phyloP scores from a whole-genome alignment of 805 yeast genomes.

The Aciculoconidium aculeatum region DNA sequence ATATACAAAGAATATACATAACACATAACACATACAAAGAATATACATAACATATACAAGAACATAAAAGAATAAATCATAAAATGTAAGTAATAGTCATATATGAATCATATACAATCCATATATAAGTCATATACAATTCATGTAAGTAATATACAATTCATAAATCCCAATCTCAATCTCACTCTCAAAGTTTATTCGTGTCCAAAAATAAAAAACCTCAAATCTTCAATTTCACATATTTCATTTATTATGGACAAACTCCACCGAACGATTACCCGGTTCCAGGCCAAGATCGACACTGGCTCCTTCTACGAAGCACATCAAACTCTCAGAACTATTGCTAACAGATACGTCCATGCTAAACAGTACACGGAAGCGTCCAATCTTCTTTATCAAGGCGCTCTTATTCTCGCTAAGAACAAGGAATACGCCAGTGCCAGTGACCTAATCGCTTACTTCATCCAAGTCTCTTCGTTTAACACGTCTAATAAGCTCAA shows the following conservation, averaged over 20 bases:
- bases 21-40: no score
- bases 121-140: no score
- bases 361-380: constrained; percentile 65
- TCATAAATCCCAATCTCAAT: no score
- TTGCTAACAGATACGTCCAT: constrained; percentile 77
- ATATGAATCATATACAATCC: no score
- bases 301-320: constrained; percentile 87
- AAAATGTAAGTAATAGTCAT: no score
- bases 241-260: constrained; percentile 28
- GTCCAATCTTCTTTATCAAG: constrained; percentile 63
- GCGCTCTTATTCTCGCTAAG: constrained; percentile 60
- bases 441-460: constrained; percentile 65
- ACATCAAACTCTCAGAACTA: constrained; percentile 88
- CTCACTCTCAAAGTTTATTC: no score
- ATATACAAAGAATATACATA: no score
- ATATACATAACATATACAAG: no score
- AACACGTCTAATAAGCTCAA: constrained; percentile 38
- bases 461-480: constrained; percentile 60
- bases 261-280: constrained; percentile 51
- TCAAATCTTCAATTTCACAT: not conserved
- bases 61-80: no score
- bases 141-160: no score
- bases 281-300: constrained; percentile 65
- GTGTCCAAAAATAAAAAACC: no score
- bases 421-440: constrained; percentile 77